Conservation (phyloP, 352 stramenopile genomes). For the Phytophthora tubulina region DNA sequence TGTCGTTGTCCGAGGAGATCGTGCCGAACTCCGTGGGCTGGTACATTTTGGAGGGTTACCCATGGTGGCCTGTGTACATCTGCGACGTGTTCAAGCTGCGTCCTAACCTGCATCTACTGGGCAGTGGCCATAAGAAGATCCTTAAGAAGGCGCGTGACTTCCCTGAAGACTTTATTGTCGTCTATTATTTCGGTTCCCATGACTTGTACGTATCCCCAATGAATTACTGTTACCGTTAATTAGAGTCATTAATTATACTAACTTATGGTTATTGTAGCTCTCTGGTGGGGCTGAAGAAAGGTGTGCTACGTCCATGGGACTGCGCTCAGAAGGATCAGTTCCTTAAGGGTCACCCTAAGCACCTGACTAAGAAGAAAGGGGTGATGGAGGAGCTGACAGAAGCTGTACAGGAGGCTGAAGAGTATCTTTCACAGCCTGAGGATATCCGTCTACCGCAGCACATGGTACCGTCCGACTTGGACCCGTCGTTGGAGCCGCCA, state of each 20-base stretch:
- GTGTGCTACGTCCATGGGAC: constrained; percentile 76
- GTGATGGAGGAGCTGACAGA: constrained; percentile 56
- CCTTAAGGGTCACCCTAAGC: constrained; percentile 73
- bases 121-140: constrained; percentile 71
- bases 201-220: constrained; percentile 69
- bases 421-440: constrained; percentile 80
- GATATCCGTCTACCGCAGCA: constrained; percentile 76
- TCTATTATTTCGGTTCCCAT: constrained; percentile 89
- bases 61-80: constrained; percentile 90
- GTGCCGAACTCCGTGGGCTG: constrained; percentile 81
- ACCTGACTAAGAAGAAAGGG: constrained; percentile 75
- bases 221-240: too few relatives aligned
- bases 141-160: constrained; percentile 82
- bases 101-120: constrained; percentile 69
- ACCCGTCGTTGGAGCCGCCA: constrained; percentile 75
- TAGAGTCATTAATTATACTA: background rate
- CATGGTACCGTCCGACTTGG: constrained; percentile 87
- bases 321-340: constrained; percentile 74
- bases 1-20: constrained; percentile 28
- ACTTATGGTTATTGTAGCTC: constrained; percentile 43
- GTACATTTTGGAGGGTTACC: constrained; percentile 88
- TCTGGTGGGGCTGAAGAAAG: constrained; percentile 69
- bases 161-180: constrained; percentile 72
- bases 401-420: constrained; percentile 77
- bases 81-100: constrained; percentile 85